Conservation (phyloP, 176 grass and related monocot species). For the Leersia perrieri region DNA sequence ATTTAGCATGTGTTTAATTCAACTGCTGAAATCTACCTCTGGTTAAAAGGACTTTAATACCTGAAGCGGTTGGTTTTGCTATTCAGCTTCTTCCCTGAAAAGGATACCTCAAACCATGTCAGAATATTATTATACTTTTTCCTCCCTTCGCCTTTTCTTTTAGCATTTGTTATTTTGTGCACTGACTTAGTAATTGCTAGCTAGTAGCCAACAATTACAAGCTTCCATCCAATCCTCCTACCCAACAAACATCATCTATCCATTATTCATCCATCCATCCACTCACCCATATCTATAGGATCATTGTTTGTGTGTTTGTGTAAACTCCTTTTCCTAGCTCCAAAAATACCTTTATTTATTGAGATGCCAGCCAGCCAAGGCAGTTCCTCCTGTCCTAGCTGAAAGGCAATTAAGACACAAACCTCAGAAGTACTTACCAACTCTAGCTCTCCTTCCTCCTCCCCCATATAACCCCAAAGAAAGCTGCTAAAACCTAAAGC, state of each 20-base stretch:
- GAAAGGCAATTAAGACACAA: slow-evolving; percentile 45
- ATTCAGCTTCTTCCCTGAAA: neutral
- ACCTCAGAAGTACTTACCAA: slow-evolving; percentile 42
- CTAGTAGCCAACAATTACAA: slow-evolving; percentile 34
- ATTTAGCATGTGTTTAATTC: neutral
- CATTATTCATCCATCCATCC: slow-evolving; percentile 16
- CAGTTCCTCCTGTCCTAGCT: slow-evolving; percentile 4
- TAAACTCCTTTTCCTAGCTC: slow-evolving; percentile 15
- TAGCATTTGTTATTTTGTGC: neutral
- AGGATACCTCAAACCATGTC: neutral
- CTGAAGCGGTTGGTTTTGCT: neutral
- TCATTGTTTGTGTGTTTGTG: neutral
- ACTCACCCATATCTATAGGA: neutral
- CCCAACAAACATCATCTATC: neutral
- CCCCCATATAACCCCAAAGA: slow-evolving; percentile 50
- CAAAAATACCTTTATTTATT: slow-evolving; percentile 34
- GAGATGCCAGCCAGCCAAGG: slow-evolving; percentile 13
- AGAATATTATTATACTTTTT: neutral
- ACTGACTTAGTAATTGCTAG: neutral
- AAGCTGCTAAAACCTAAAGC: slow-evolving; percentile 67
- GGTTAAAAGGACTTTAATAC: neutral
- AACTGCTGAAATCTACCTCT: neutral
- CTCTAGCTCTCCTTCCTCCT: slow-evolving; percentile 2
- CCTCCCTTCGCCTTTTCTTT: too few species aligned
- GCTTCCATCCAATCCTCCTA: neutral